Evolutionary conservation across 2,329 filamentous ascomycete genomes (phyloP).

Genomic region (Malbranchea zuffiana): DNA sequence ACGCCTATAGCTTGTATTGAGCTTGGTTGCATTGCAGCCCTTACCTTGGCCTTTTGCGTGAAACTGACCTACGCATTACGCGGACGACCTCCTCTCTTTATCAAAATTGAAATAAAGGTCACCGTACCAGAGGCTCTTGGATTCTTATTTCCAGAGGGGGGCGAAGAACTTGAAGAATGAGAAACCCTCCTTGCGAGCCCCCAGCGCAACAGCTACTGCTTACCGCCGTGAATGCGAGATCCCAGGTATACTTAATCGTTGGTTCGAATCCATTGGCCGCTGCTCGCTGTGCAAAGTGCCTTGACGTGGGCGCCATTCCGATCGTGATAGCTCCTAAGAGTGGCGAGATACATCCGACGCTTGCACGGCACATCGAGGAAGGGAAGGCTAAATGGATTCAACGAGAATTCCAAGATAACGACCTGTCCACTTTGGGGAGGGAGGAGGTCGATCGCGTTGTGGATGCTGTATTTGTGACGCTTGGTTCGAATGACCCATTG

Average conservation of each 20-base stretch:
- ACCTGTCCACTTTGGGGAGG: conserved; percentile 68
- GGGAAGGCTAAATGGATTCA: conserved; percentile 34
- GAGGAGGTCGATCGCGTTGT: conserved; percentile 66
- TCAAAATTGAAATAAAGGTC: neutral
- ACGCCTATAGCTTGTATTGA: neutral
- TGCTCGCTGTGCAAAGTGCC: conserved; percentile 65
- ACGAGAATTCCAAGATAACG: conserved; percentile 53
- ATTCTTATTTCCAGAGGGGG: too few species aligned
- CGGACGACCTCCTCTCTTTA: neutral
- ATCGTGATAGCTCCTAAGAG: conserved; percentile 63
- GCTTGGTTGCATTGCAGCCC: neutral
- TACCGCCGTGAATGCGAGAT: conserved; percentile 31
- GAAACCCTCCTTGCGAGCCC: neutral
- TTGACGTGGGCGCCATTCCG: conserved; percentile 71
- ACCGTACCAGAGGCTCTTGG: neutral
- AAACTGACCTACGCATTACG: neutral
- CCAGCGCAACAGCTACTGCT: conserved; percentile 20
- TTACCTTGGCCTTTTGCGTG: neutral
- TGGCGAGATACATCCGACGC: conserved; percentile 48
- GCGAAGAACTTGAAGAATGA: conserved; percentile 8
- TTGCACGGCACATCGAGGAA: conserved; percentile 36
- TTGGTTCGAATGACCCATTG: conserved; percentile 39
- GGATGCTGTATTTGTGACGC: conserved; percentile 84
- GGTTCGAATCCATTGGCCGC: conserved; percentile 82
- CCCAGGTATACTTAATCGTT: conserved; percentile 64